Evolutionary conservation across 179 eudicot genomes (phyloP), one percentile per base, ranked within the genome.

Genomic region (Gypsophila paniculata): DNA sequence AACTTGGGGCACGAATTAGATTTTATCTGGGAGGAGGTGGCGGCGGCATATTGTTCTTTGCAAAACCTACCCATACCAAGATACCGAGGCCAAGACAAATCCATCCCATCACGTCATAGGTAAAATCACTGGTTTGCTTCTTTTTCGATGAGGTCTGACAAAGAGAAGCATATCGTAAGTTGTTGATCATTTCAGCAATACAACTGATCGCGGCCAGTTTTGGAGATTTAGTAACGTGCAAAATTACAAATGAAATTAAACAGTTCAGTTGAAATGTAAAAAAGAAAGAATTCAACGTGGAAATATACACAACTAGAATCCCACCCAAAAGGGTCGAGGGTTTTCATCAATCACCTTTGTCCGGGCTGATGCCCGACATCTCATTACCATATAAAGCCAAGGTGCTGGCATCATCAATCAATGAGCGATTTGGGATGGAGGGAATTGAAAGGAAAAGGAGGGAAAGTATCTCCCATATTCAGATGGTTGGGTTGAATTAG

Each of bases 31-130:
- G 59, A 39, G 79, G 85, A 32, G 74, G 82, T 60, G 75, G 81
- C 39, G 80, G 81, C 3, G 83, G 81, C 77, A 68, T 71, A 36
- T 80, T 67, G 78, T 75, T 75, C 77, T 72, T 77, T 1, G 84
- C 70, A 59, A 69, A 75, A 14, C 83, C 84, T 9, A 80, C 82
- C 98, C 96, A 89, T 15, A 81, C 85, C 36, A 91, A 82, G 44
- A 89, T 79, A 63, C 92, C 96, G 64, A 87, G 88, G 0, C 90
- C 97, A 13, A 94, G 96, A 61, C 92, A 89, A 57, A 89, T 82
- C 99, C 99, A 94, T 39, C 99, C 99, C 72, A 86, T 73, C 62
- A 88, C 82, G 80, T 94, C 97, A 34, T 94, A 91, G 77, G 80
- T 82, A 26, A 88, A 86, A 79, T 94, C 99, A 74, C 75, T 83